Base-by-base conservation (phyloP, 495 filamentous ascomycete genomes). In the Aspergillus panamensis region DNA sequence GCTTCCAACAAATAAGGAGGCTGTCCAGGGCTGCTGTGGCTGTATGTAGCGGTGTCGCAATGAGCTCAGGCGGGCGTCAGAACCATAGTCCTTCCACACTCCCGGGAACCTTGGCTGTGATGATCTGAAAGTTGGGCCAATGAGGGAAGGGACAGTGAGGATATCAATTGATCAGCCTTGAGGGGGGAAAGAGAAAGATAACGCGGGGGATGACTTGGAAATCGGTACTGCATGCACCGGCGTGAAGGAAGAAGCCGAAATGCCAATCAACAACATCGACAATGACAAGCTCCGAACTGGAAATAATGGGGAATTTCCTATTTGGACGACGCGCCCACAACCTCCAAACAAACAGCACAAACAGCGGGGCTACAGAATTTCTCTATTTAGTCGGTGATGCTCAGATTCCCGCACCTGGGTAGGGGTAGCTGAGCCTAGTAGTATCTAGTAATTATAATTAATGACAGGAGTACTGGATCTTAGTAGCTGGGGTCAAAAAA, bases 341-440 rank as follows among this genome's bases (percentile, higher is more conserved):
- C 66, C 63, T 66, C 61, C 43, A 29, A 8, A 40, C 72, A 75
- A 76, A 76, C 68, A 48, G 16, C 37, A 47, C 62, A 67, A 69
- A 65, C 51, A 16, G 51, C 39, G 47, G 54, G 53, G 53, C 56
- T 13, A 6, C 6, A 49, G 19, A 48, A 9, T 40, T 40, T 40
- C 16, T 40, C 13, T 30, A 17, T 9, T 51, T 9, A 40, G 51
- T 48, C 40, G 2, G 2, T 25, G 25, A 25, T 25, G 25, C 5
- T 25, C 25, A 25, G 25, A 5, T 25, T 25, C 5, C 2, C 25
- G n/a, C 25, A 25, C 25, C 25, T 25, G 25, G 25, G 21, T 43
- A 20, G n/a, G 19, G 17, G 9, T 25, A 35, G 20, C 51, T 56
- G 30, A 17, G 37, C 12, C 25, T 25, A 25, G 25, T 25, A 25